These are phyloP conservation scores for Symbiotaphrina buchneri DNA, from an alignment of 495 filamentous ascomycete species.

Conservation along the genomic window DNA sequence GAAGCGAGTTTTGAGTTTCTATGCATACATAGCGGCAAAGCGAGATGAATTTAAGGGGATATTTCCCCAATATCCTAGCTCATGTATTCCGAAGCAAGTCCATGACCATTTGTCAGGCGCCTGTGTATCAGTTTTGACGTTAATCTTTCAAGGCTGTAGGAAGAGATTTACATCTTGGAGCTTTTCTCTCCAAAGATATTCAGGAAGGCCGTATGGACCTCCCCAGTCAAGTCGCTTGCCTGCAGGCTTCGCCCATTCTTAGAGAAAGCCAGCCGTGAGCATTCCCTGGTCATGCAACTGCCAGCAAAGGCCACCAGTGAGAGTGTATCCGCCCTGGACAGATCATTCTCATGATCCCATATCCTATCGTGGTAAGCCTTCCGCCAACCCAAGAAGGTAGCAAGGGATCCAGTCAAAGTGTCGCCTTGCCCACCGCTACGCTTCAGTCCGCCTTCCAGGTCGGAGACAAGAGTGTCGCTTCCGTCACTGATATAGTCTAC, in stretches of 20 bases:
- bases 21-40: too few relatives aligned
- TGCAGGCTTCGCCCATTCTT: slow-evolving; percentile 80
- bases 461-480: slow-evolving; percentile 42
- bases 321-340: slow-evolving; percentile 41
- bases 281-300: slow-evolving; percentile 72
- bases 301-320: slow-evolving; percentile 70
- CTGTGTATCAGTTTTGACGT: too few relatives aligned
- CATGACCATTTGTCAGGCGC: too few relatives aligned
- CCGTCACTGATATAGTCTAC: slow-evolving; percentile 77
- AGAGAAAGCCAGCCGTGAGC: slow-evolving; percentile 67
- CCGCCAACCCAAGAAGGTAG: slow-evolving; percentile 71
- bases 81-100: too few relatives aligned
- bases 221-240: slow-evolving; percentile 81
- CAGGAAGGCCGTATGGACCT: slow-evolving; percentile 67
- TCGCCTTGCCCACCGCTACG: slow-evolving; percentile 88
- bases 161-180: too few relatives aligned
- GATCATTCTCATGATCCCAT: slow-evolving; percentile 48
- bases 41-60: too few relatives aligned
- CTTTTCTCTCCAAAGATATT: slow-evolving; percentile 34
- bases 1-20: too few relatives aligned
- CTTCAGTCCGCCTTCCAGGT: slow-evolving; percentile 64
- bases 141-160: too few relatives aligned
- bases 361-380: slow-evolving; percentile 62
- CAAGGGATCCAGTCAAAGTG: slow-evolving; percentile 77
- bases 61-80: too few relatives aligned